A percentile compares a stretch with the other conserved stretches of the same genome.
Conservation (phyloP, 108 stramenopile genomes). For the Conticribra guillardii region DNA sequence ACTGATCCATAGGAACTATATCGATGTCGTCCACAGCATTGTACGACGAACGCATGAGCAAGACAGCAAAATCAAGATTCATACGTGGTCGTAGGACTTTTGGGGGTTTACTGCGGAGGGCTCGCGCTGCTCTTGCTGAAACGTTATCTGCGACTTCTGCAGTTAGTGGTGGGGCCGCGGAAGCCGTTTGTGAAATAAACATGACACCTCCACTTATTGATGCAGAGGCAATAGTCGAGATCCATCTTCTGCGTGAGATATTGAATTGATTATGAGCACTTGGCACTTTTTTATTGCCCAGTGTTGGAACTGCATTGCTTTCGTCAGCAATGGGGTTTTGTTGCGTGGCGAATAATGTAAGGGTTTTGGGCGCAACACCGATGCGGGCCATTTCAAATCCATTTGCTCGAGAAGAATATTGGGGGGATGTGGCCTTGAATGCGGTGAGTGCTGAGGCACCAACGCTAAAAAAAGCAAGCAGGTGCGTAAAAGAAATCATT, state of each 20-base stretch:
- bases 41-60: conserved; percentile 86
- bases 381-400: too few relatives aligned
- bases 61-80: conserved; percentile 80
- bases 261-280: not conserved
- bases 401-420: too few relatives aligned
- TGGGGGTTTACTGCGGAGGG: conserved; percentile 68
- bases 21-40: conserved; percentile 80
- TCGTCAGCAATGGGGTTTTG: not conserved
- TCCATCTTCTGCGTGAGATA: conserved; percentile 27
- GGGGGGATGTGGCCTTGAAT: too few relatives aligned
- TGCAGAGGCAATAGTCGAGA: not conserved
- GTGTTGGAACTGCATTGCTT: not conserved
- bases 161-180: conserved; percentile 73
- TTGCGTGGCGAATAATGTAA: not conserved
- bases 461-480: too few relatives aligned
- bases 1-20: conserved; percentile 87
- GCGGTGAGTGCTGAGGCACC: too few relatives aligned
- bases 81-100: conserved; percentile 68
- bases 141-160: conserved; percentile 67
- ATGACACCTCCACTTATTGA: not conserved
- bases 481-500: too few relatives aligned
- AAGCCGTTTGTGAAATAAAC: conserved; percentile 9
- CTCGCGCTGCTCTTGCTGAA: conserved; percentile 56
- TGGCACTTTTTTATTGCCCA: not conserved
- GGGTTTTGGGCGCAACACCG: too few relatives aligned